phyloP scores from a whole-genome alignment of 441 rosid genomes.

The Euphorbia corollata region DNA sequence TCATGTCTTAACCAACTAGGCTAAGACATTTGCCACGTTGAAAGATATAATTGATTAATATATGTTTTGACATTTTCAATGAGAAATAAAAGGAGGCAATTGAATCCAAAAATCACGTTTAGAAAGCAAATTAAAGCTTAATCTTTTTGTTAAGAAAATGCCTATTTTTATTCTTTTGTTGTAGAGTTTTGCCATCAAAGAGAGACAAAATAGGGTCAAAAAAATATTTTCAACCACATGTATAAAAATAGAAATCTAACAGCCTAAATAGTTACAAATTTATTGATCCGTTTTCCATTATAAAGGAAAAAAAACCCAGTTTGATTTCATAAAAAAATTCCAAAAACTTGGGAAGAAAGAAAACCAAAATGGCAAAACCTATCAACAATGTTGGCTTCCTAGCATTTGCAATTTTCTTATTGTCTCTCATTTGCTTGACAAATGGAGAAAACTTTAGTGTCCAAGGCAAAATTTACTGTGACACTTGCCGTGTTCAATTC shows the following conservation, averaged over 20 bases:
- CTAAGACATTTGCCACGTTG: no score
- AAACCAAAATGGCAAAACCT: conserved; percentile 29
- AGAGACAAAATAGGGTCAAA: conserved; percentile 1
- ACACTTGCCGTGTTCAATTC: conserved; percentile 41
- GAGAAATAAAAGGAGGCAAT: neutral
- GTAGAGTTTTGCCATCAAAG: neutral
- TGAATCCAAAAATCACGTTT: neutral
- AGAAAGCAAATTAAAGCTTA: neutral
- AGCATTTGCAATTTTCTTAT: conserved; percentile 25
- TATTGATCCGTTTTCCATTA: neutral
- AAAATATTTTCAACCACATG: neutral
- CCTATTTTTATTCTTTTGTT: neutral
- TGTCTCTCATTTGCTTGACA: conserved; percentile 23
- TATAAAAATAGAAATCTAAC: neutral
- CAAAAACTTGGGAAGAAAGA: neutral
- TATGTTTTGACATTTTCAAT: neutral
- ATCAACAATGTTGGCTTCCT: conserved; percentile 11
- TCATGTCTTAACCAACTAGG: no score
- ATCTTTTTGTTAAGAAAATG: neutral
- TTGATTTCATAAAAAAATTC: neutral
- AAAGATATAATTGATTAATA: no score
- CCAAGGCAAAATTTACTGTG: conserved; percentile 40
- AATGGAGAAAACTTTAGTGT: conserved; percentile 14
- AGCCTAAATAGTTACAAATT: neutral
- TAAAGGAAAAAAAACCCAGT: neutral